Base-by-base conservation (phyloP, 495 filamentous ascomycete species). In the Aeminium ludgeri region DNA sequence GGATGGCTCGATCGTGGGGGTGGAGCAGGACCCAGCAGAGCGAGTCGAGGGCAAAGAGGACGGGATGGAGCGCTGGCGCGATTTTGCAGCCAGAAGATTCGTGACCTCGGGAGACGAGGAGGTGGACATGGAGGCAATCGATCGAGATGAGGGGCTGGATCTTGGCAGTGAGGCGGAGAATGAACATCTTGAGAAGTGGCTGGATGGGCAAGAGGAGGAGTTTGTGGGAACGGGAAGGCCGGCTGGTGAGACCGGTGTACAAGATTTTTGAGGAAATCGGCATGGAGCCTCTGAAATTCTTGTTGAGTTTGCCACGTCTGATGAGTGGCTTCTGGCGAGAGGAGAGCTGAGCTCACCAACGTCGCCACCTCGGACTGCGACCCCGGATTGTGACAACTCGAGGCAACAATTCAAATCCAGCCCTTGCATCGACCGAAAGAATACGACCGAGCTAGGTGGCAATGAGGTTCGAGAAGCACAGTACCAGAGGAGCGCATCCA, bases 161-260 rank as follows among this genome's bases (percentile, higher is more conserved):
- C 73, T 78, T 52, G 55, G 68, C 44, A 56, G 52, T 18, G 65
- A 69, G 47, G 72, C 76, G 53, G 66, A 76, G 37, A 46, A 59
- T 17, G 69, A 76, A 38, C 52, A 48, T 37, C 60, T 77, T 56
- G 80, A 87, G 28, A 63, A 65, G 34, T 89, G 78, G 61, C 82
- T 87, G 54, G 79, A 80, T 16, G 73, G 73, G n/a, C 78, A 86
- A 59, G 56, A 58, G n/a, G 62, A 60, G 13, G 64, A 59, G 17
- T 51, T 51, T 30, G 34, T 51, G n/a, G 40, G 55, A 3, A 58
- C 59, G 30, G 48, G 57, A 10, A 53, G 53, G 17, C 50, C 80
- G 13, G 60, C 58, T 19, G 80, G 82, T 3, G 74, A 87, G 59
- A 87, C 82, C 15, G 83, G 83, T 1, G 63, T 87, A 28, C 81